phyloP scores from a whole-genome alignment of 345 rosid species.

The Passiflora organensis region DNA sequence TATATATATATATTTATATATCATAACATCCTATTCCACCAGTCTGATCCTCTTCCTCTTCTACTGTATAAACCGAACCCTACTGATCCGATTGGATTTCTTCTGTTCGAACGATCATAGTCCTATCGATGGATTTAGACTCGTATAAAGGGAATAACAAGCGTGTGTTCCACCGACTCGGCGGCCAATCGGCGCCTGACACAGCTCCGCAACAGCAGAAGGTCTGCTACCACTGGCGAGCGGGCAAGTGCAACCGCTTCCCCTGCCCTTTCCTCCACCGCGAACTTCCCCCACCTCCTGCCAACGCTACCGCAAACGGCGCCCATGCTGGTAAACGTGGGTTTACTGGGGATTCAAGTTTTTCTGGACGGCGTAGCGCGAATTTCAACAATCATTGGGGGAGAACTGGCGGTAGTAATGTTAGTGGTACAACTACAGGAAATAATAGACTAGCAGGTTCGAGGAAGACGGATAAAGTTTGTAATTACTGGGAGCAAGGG shows the following conservation, averaged over 20 bases:
- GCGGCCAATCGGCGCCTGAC: conserved; percentile 31
- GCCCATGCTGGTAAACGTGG: conserved; percentile 44
- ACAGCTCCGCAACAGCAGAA: conserved; percentile 30
- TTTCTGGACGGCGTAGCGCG: conserved; percentile 56
- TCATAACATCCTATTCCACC: background rate
- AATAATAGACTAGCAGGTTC: conserved; percentile 3
- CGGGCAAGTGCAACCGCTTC: conserved; percentile 65
- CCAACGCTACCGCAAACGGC: conserved; percentile 23
- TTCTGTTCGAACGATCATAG: background rate
- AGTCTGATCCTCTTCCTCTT: background rate
- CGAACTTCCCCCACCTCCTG: conserved; percentile 54
- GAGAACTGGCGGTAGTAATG: conserved; percentile 25
- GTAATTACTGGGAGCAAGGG: conserved; percentile 87
- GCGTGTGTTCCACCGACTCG: conserved; percentile 69
- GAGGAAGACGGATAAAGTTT: conserved; percentile 64
- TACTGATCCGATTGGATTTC: conserved; percentile 1
- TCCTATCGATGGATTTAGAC: conserved; percentile 62
- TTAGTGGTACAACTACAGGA: conserved; percentile 11
- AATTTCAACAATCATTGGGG: conserved; percentile 47
- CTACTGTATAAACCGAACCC: background rate
- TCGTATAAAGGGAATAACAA: conserved; percentile 50
- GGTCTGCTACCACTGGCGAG: conserved; percentile 84
- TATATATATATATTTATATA: too few relatives aligned
- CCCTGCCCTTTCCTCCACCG: conserved; percentile 75
- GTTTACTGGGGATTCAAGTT: conserved; percentile 55